A percentile compares a stretch with the other conserved stretches of the same genome.
These are phyloP conservation scores for Naganishia kalamii DNA, from an alignment of 768 basidiomycete species.

Conservation along the genomic window DNA sequence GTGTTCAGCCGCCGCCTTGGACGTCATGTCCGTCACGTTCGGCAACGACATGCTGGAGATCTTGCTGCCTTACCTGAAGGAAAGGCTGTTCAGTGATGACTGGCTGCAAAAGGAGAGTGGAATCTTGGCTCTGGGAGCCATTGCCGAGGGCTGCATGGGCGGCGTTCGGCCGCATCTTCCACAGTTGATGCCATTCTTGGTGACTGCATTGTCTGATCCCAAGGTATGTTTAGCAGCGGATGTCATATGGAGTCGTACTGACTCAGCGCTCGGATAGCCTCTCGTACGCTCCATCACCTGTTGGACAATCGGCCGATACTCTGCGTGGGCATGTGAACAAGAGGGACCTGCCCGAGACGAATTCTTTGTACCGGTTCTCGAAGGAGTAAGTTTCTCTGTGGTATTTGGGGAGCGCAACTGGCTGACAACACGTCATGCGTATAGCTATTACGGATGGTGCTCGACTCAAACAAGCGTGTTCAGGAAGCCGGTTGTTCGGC, in stretches of 20 bases:
- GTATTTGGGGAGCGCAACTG: not conserved
- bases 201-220: slow-evolving; percentile 79
- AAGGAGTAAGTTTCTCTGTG: slow-evolving; percentile 63
- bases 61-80: slow-evolving; percentile 79
- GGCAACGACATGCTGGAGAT: slow-evolving; percentile 82
- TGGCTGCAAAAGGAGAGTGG: slow-evolving; percentile 95
- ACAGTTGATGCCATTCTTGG: slow-evolving; percentile 86
- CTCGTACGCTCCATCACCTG: slow-evolving; percentile 97
- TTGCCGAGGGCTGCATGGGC: slow-evolving; percentile 95
- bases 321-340: slow-evolving; percentile 74
- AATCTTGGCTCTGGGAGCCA: slow-evolving; percentile 90
- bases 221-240: slow-evolving; percentile 56
- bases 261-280: slow-evolving; percentile 54
- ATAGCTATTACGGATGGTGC: slow-evolving; percentile 93
- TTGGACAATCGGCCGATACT: slow-evolving; percentile 98
- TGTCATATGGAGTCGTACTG: not conserved
- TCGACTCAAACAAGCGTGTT: slow-evolving; percentile 97
- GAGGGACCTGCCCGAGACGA: slow-evolving; percentile 75
- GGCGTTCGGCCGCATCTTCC: slow-evolving; percentile 89
- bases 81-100: slow-evolving; percentile 82
- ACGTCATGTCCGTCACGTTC: slow-evolving; percentile 91
- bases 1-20: slow-evolving; percentile 93
- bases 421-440: not conserved
- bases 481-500: slow-evolving; percentile 99
- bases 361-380: slow-evolving; percentile 96